A percentile compares a stretch with the other conserved stretches of the same genome.
These are phyloP conservation scores for Gossypium arboreum DNA, from an alignment of 345 rosid genomes.

Conservation along the genomic window DNA sequence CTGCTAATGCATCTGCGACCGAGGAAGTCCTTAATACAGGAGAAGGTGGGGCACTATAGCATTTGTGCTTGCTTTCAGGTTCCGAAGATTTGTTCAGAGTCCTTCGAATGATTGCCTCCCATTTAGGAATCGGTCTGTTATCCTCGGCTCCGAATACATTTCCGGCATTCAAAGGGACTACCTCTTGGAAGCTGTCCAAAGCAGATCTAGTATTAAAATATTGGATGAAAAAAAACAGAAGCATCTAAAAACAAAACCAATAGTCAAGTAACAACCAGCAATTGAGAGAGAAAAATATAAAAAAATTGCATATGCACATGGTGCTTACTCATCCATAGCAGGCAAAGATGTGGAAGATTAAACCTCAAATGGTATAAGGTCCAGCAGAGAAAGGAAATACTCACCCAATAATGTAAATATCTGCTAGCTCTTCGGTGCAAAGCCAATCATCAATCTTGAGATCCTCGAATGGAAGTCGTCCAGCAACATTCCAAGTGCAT, in stretches of 20 bases:
- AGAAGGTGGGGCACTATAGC: constrained; percentile 88
- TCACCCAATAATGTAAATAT: constrained; percentile 86
- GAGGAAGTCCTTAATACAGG: constrained; percentile 73
- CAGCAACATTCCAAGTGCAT: constrained; percentile 98
- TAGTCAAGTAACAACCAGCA: not conserved
- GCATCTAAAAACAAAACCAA: not conserved
- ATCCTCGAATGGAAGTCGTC: constrained; percentile 66
- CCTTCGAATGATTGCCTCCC: constrained; percentile 89
- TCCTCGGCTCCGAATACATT: constrained; percentile 96
- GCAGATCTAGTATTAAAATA: not conserved
- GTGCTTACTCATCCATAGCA: not conserved
- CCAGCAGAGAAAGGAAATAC: constrained; percentile 7
- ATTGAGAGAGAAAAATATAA: not conserved
- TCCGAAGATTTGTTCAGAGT: constrained; percentile 67
- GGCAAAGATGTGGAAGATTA: constrained; percentile 4
- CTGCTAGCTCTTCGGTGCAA: constrained; percentile 68
- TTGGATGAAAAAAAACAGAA: not conserved
- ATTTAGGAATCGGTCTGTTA: constrained; percentile 69
- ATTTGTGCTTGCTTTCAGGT: constrained; percentile 54
- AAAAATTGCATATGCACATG: not conserved
- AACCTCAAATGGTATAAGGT: not conserved
- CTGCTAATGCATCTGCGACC: constrained; percentile 63
- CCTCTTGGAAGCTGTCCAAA: constrained; percentile 82
- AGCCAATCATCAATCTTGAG: constrained; percentile 90
- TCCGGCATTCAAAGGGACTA: constrained; percentile 93